Base-by-base conservation (phyloP, 2,329 filamentous ascomycete genomes). In the Fusarium humuli region DNA sequence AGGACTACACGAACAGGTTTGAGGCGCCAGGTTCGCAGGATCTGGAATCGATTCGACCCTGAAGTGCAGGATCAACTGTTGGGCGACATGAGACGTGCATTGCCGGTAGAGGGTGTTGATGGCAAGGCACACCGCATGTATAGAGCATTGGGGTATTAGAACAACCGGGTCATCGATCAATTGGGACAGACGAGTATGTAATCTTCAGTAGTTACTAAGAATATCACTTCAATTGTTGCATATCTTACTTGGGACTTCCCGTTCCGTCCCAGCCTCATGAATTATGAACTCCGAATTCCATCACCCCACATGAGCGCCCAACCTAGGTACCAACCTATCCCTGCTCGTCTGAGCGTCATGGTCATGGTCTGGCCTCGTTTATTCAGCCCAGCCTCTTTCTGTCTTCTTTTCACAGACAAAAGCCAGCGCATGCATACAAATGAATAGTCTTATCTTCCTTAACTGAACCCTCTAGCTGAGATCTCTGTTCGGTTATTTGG, bases 31-130 rank as follows among this genome's bases (percentile, higher is more conserved):
- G 49, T 77, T 48, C 54, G 53, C 20, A 56, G 59, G 16, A 58
- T 75, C 16, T 77, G 75, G 75, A 63, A 64, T 11, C 50, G 65
- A 44, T 68, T 77, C 25, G 73, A 73, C 40, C 45, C 37, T 5
- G 66, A 65, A 30, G 55, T 72, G 22, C 68, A 71, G 60, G 64
- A 65, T 13, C 61, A 65, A 29, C 37, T 76, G 50, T 37, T 74
- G 46, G 32, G 49, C 18, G 61, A 66, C 32, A 67, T 76, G 53
- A 68, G 65, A 50, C 54, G 53, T 37, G 69, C 53, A 25, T 32
- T 70, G 29, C 53, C 44, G 22, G 44, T 40, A 7, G 63, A 68
- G 52, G 68, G 30, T 22, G 49, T 60, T 27, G 59, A 59, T 57
- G 65, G 65, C 9, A 62, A 58, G 34, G 60, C 66, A 32, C 65